These are phyloP conservation scores for Ceratocystis cacaofunesta DNA, from an alignment of 2,329 filamentous ascomycete genomes.

Conservation along the genomic window DNA sequence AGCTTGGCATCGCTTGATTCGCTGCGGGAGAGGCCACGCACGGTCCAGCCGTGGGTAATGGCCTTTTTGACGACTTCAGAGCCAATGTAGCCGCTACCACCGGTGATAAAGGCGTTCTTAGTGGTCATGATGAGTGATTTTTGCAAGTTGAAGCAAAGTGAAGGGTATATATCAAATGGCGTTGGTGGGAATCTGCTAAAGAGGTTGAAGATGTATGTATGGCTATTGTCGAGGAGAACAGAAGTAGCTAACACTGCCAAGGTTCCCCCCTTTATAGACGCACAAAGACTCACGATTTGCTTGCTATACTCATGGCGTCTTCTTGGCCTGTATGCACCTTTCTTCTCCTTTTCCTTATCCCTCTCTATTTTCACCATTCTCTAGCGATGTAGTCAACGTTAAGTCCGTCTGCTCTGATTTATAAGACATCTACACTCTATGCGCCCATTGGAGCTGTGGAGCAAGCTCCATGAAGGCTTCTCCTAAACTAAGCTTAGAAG, in stretches of 20 bases:
- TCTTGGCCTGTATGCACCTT: not conserved
- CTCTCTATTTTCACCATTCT: too few species aligned
- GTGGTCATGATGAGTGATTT: not conserved
- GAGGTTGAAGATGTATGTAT: too few species aligned
- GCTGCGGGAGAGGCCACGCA: constrained; percentile 29
- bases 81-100: constrained; percentile 29
- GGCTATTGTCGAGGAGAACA: too few species aligned
- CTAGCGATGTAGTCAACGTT: not conserved
- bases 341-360: not conserved
- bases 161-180: not conserved
- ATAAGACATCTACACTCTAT: not conserved
- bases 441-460: not conserved
- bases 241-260: too few species aligned
- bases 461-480: not conserved
- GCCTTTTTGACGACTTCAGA: constrained; percentile 25
- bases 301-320: too few species aligned
- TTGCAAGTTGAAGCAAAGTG: not conserved
- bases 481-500: not conserved
- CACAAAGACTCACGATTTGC: too few species aligned
- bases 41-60: constrained; percentile 26
- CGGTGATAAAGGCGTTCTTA: constrained; percentile 27
- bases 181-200: too few species aligned
- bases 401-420: not conserved
- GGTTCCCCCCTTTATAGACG: too few species aligned
- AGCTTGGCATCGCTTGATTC: constrained; percentile 26